These are phyloP conservation scores for Paralagenidium karlingii DNA, from an alignment of 352 stramenopile species.

Conservation along the genomic window DNA sequence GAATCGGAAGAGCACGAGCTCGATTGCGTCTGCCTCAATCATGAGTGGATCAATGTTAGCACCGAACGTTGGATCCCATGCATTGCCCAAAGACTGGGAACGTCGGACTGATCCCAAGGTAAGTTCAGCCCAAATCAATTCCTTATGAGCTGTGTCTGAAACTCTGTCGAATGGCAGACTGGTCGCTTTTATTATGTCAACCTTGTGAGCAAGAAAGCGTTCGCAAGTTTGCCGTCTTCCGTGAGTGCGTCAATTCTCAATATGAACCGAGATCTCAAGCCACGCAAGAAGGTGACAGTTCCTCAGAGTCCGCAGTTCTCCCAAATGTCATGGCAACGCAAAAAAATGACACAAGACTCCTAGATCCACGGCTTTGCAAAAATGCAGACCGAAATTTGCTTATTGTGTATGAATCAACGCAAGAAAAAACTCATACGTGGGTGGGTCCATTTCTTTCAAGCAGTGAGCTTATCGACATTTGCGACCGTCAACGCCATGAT, in stretches of 20 bases:
- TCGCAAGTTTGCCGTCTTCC: slow-evolving; percentile 59
- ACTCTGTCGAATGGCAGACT: slow-evolving; percentile 10
- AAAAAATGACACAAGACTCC: too few species aligned
- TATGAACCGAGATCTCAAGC: slow-evolving; percentile 8
- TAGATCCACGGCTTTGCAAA: too few species aligned
- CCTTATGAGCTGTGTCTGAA: not conserved
- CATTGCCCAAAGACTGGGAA: slow-evolving; percentile 63
- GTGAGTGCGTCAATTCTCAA: slow-evolving; percentile 59
- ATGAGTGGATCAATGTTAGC: too few species aligned
- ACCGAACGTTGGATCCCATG: not conserved
- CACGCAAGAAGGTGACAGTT: slow-evolving; percentile 27
- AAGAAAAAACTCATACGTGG: too few species aligned
- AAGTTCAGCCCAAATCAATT: not conserved
- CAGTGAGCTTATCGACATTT: slow-evolving; percentile 45
- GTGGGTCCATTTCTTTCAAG: too few species aligned
- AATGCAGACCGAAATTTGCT: too few species aligned
- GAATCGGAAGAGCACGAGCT: slow-evolving; percentile 6
- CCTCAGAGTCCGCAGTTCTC: slow-evolving; percentile 65
- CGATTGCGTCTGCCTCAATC: slow-evolving; percentile 30
- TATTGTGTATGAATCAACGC: too few species aligned
- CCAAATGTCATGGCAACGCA: slow-evolving; percentile 76
- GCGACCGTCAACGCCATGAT: slow-evolving; percentile 77
- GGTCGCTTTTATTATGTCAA: slow-evolving; percentile 75
- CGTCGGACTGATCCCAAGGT: slow-evolving; percentile 57
- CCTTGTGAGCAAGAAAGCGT: slow-evolving; percentile 71